Evolutionary conservation across 2,329 filamentous ascomycete genomes (phyloP).

Genomic region (Trichoderma arundinaceum): DNA sequence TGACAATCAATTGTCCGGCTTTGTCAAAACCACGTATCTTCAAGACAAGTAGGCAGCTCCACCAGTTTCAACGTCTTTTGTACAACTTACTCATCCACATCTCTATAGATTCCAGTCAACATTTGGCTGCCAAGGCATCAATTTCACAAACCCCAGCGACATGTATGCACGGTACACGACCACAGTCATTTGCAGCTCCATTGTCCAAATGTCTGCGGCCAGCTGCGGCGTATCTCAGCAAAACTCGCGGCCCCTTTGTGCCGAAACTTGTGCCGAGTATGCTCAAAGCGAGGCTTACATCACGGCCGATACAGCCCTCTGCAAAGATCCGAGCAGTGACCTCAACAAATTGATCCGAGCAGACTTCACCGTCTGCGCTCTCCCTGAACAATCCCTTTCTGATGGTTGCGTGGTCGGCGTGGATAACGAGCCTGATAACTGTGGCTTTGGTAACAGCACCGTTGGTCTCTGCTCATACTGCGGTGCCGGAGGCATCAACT

Average conservation of each 20-base stretch:
- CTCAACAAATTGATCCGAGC: conserved; percentile 81
- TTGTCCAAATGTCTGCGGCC: conserved; percentile 84
- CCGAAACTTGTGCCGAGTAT: conserved; percentile 84
- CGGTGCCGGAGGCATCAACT: conserved; percentile 79
- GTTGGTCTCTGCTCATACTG: conserved; percentile 88
- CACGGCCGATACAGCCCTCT: conserved; percentile 74
- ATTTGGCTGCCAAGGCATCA: conserved; percentile 79
- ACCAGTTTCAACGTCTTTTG: conserved; percentile 40
- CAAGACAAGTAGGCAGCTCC: conserved; percentile 69
- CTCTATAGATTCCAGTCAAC: conserved; percentile 73
- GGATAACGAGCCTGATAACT: conserved; percentile 83
- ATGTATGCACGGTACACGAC: conserved; percentile 94
- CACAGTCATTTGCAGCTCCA: conserved; percentile 88
- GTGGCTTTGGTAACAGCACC: conserved; percentile 76
- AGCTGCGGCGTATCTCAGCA: conserved; percentile 69
- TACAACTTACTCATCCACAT: conserved; percentile 14
- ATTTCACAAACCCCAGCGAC: conserved; percentile 77
- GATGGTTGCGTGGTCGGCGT: conserved; percentile 76
- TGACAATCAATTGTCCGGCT: conserved; percentile 73
- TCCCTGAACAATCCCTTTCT: conserved; percentile 80
- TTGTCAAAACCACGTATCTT: conserved; percentile 77
- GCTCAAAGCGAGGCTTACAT: conserved; percentile 90
- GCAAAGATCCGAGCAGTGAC: conserved; percentile 67
- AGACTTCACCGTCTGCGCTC: conserved; percentile 87
- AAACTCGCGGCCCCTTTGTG: conserved; percentile 78